Percentiles rank a stretch among this genome's conserved stretches.
These are phyloP conservation scores for Lanmaoa pseudosensibilis DNA, from an alignment of 768 basidiomycete genomes.

Conservation along the genomic window DNA sequence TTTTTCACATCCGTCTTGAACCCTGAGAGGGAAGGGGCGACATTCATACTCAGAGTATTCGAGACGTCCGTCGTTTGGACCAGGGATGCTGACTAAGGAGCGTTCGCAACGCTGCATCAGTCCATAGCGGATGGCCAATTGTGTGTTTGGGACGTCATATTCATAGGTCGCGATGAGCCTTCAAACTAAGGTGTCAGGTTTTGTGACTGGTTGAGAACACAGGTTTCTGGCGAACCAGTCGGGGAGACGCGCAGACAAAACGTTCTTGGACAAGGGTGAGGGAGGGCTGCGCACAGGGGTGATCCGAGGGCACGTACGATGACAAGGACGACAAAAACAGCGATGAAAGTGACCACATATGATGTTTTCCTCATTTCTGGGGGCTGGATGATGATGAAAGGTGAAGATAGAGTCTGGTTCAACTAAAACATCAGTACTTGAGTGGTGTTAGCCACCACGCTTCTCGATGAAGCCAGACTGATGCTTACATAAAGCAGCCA, in stretches of 20 bases:
- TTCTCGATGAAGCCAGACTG: neutral
- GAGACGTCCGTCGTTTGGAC: conserved; percentile 41
- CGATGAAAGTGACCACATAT: conserved; percentile 62
- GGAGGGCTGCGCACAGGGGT: neutral
- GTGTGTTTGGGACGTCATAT: conserved; percentile 46
- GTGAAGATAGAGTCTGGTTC: neutral
- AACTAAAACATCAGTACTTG: neutral
- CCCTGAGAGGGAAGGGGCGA: conserved; percentile 61
- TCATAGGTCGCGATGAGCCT: conserved; percentile 41
- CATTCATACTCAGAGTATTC: conserved; percentile 60
- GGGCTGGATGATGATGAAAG: neutral
- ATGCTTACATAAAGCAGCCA: conserved; percentile 7
- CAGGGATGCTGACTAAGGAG: conserved; percentile 47
- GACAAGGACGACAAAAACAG: conserved; percentile 48
- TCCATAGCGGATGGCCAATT: conserved; percentile 56
- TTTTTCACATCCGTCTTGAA: conserved; percentile 45
- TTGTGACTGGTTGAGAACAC: conserved; percentile 14
- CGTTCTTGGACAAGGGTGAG: conserved; percentile 43
- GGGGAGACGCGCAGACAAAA: conserved; percentile 52
- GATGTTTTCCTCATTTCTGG: conserved; percentile 64
- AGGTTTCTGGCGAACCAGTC: conserved; percentile 57
- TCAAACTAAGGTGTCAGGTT: conserved; percentile 32
- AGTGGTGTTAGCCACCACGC: neutral
- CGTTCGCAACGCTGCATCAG: conserved; percentile 58
- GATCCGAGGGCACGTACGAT: conserved; percentile 43